These are phyloP conservation scores for Mycosphaerella sp. DNA, from an alignment of 2,329 filamentous ascomycete species.

Conservation along the genomic window DNA sequence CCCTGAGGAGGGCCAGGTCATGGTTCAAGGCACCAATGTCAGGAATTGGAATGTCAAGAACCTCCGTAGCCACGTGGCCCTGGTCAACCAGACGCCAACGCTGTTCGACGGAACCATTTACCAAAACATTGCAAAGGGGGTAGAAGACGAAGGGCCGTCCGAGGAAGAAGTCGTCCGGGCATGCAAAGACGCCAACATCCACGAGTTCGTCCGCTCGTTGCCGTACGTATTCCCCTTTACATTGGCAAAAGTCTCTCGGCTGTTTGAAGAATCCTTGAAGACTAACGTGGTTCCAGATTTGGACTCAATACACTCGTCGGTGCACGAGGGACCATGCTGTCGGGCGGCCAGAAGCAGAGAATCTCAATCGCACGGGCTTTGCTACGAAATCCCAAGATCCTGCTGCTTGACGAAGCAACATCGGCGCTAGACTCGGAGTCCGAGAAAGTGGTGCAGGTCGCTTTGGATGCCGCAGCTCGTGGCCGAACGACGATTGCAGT, in stretches of 20 bases:
- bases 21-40: conserved; percentile 43
- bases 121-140: conserved; percentile 31
- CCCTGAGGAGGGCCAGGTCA: conserved; percentile 55
- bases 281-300: conserved; percentile 26
- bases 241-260: conserved; percentile 57
- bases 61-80: conserved; percentile 39
- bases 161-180: too few relatives aligned
- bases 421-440: conserved; percentile 39
- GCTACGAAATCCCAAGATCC: conserved; percentile 36
- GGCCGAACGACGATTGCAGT: conserved; percentile 40
- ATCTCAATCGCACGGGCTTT: conserved; percentile 39
- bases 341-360: conserved; percentile 39
- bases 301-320: conserved; percentile 56
- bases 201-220: too few relatives aligned
- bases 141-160: too few relatives aligned
- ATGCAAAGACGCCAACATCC: too few relatives aligned
- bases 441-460: conserved; percentile 37
- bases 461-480: conserved; percentile 31
- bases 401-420: conserved; percentile 40
- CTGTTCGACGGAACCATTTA: conserved; percentile 41
- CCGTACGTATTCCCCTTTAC: conserved; percentile 29
- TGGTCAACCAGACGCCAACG: conserved; percentile 44
- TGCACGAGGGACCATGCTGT: conserved; percentile 35
- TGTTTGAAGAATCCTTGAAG: conserved; percentile 50
- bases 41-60: conserved; percentile 31